These are phyloP conservation scores for Moelleriella libera DNA, from an alignment of 2,329 filamentous ascomycete species.

Conservation along the genomic window DNA sequence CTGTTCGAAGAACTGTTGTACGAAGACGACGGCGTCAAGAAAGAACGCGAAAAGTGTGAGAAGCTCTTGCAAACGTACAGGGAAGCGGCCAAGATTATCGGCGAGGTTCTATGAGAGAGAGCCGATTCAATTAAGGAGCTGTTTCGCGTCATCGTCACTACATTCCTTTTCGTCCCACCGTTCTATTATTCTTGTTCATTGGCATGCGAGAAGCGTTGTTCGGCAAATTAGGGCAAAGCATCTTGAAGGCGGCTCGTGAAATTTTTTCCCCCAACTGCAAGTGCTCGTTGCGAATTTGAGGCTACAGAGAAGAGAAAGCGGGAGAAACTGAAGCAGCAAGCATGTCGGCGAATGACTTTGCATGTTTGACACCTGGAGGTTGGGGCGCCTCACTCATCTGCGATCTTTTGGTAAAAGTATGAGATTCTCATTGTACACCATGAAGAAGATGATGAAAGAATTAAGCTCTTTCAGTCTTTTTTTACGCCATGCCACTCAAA, in stretches of 20 bases:
- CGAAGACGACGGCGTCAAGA: slow-evolving; percentile 94
- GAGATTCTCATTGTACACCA: slow-evolving; percentile 1
- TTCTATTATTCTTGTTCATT: too few relatives aligned
- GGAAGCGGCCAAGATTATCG: slow-evolving; percentile 95
- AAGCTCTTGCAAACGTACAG: slow-evolving; percentile 89
- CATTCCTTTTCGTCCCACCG: too few relatives aligned
- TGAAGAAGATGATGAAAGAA: not conserved
- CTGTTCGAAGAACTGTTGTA: slow-evolving; percentile 89
- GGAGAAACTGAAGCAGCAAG: too few relatives aligned
- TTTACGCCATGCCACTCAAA: not conserved
- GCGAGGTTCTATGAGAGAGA: slow-evolving; percentile 64
- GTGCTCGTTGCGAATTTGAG: too few relatives aligned
- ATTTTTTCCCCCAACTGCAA: too few relatives aligned
- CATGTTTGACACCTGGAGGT: not conserved
- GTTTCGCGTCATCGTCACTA: too few relatives aligned
- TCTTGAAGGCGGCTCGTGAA: not conserved
- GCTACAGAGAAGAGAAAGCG: too few relatives aligned
- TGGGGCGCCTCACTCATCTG: too few relatives aligned
- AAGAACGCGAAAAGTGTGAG: slow-evolving; percentile 96
- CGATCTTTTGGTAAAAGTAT: too few relatives aligned
- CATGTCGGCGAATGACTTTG: not conserved
- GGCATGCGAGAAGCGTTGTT: too few relatives aligned
- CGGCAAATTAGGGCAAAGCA: not conserved
- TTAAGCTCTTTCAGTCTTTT: not conserved
- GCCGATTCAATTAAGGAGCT: too few relatives aligned